phyloP scores from a whole-genome alignment of 2,329 filamentous ascomycete species.

The Apiospora kogelbergensis region DNA sequence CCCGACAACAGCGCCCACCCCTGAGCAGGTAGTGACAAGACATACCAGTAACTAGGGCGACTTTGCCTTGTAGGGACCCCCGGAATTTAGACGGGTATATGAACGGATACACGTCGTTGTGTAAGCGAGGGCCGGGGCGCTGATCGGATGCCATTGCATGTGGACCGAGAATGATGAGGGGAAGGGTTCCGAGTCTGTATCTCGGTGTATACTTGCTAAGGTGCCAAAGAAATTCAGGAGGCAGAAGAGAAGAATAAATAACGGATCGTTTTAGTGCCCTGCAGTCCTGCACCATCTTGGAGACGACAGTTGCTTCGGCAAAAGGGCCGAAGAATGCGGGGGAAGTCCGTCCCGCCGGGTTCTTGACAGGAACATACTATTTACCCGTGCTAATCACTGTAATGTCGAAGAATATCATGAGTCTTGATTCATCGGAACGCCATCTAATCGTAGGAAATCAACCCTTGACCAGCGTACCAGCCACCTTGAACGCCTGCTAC shows the following conservation, averaged over 20 bases:
- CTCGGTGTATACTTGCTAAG: too few species aligned
- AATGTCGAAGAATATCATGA: background rate
- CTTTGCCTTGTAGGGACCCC: slow-evolving; percentile 23
- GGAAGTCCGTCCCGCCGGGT: background rate
- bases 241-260: too few species aligned
- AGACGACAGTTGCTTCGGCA: background rate
- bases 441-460: background rate
- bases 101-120: slow-evolving; percentile 30
- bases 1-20: background rate
- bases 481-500: background rate
- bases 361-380: background rate
- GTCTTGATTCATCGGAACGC: background rate
- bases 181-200: too few species aligned
- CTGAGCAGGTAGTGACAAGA: background rate
- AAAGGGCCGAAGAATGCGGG: background rate
- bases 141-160: background rate
- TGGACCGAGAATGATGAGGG: background rate
- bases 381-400: too few species aligned
- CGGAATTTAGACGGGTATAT: slow-evolving; percentile 28
- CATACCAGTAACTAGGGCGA: slow-evolving; percentile 28
- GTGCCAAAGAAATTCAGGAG: too few species aligned
- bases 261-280: too few species aligned
- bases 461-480: background rate
- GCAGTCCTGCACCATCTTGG: background rate
- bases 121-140: slow-evolving; percentile 20